These are phyloP conservation scores for Benincasa hispida DNA, from an alignment of 306 rosid species.

Conservation along the genomic window DNA sequence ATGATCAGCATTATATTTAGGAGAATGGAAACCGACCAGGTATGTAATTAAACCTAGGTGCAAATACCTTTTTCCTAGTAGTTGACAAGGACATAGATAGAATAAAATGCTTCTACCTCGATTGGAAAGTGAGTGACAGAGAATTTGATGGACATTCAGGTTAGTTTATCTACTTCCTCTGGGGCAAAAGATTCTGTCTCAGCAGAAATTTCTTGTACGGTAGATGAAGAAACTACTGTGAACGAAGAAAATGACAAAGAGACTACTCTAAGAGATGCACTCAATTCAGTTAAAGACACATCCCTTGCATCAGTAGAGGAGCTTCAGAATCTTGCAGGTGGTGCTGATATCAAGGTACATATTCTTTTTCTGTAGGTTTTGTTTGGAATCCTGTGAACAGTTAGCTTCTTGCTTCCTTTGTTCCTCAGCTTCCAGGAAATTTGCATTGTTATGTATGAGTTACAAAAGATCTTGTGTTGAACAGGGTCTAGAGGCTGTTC, in stretches of 20 bases:
- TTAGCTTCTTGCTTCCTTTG: not conserved
- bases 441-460: constrained; percentile 15
- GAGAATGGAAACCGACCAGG: constrained; percentile 96
- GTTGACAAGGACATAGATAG: not conserved
- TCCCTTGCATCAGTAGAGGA: constrained; percentile 86
- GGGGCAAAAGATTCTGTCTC: constrained; percentile 38
- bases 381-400: not conserved
- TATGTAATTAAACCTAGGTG: constrained; percentile 21
- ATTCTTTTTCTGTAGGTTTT: not conserved
- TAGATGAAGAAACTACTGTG: constrained; percentile 37
- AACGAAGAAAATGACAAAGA: constrained; percentile 58
- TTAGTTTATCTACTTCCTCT: constrained; percentile 42
- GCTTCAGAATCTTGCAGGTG: constrained; percentile 92
- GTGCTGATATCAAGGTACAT: constrained; percentile 92
- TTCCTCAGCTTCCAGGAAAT: not conserved
- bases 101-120: constrained; percentile 1
- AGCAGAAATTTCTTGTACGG: constrained; percentile 31
- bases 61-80: constrained; percentile 7
- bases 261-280: constrained; percentile 79
- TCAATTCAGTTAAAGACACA: constrained; percentile 55
- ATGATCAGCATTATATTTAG: constrained; percentile 83
- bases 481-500: constrained; percentile 95
- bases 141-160: constrained; percentile 32
- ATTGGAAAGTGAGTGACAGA: constrained; percentile 9
- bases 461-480: constrained; percentile 12